These are phyloP conservation scores for Rhodocollybia butyracea DNA, from an alignment of 768 basidiomycete genomes.

Conservation along the genomic window DNA sequence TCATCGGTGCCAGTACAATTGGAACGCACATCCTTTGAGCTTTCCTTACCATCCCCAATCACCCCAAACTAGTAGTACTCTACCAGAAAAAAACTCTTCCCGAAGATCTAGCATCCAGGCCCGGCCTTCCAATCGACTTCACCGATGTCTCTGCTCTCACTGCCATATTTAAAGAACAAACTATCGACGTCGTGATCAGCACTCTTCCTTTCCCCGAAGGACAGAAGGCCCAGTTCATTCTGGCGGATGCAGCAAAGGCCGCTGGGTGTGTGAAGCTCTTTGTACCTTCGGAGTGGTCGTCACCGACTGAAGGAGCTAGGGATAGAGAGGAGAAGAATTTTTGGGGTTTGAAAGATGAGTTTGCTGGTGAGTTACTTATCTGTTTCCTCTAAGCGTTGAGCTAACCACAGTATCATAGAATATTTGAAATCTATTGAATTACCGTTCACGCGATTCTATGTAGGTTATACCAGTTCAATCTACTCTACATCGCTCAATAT, in stretches of 20 bases:
- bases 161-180: slow-evolving; percentile 1
- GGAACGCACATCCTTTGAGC: slow-evolving; percentile 1
- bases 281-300: not conserved
- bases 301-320: not conserved
- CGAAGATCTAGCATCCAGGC: not conserved
- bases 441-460: not conserved
- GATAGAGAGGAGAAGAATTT: not conserved
- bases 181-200: not conserved
- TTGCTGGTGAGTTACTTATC: not conserved
- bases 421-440: slow-evolving; percentile 1
- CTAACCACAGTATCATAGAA: not conserved
- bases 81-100: too few species aligned
- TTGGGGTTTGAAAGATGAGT: not conserved
- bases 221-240: not conserved
- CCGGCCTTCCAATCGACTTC: not conserved
- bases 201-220: not conserved
- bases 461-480: not conserved
- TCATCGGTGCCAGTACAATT: not conserved
- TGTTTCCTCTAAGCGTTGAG: not conserved
- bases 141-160: not conserved
- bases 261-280: not conserved
- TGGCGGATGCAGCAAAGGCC: slow-evolving; percentile 2
- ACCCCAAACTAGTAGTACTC: too few species aligned
- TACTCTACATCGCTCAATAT: not conserved
- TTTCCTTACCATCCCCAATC: not conserved